Evolutionary conservation across 1,284 basidiomycete genomes (phyloP).

Genomic region (Boletus smithii): DNA sequence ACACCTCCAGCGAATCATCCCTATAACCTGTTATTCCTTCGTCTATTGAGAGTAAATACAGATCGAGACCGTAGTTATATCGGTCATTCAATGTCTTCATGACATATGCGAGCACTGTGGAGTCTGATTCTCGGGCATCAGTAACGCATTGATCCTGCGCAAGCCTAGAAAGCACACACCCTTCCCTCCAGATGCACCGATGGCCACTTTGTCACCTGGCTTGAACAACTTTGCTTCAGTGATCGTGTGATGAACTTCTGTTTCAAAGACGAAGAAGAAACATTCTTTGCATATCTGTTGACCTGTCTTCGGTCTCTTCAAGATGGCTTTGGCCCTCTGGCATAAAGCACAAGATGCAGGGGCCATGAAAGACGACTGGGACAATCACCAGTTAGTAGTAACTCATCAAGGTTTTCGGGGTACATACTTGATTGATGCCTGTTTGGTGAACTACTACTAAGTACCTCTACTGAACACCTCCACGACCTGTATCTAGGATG

Average conservation of each 20-base stretch:
- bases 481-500: conserved; percentile 43
- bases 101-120: conserved; percentile 95
- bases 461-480: no score
- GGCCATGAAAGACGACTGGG: conserved; percentile 46
- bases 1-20: conserved; percentile 93
- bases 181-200: conserved; percentile 98
- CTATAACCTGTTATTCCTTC: conserved; percentile 98
- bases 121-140: conserved; percentile 57
- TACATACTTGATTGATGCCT: no score
- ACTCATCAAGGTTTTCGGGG: no score
- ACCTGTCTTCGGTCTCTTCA: conserved; percentile 95
- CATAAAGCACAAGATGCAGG: conserved; percentile 75
- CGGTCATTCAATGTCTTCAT: conserved; percentile 95
- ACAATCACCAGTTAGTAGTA: no score
- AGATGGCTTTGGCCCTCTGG: conserved; percentile 73
- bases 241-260: conserved; percentile 97
- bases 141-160: background rate
- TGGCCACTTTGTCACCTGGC: conserved; percentile 92
- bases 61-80: conserved; percentile 87
- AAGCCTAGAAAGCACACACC: conserved; percentile 45
- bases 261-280: conserved; percentile 97
- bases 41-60: conserved; percentile 95
- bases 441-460: no score
- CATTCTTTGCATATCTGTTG: conserved; percentile 95
- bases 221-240: conserved; percentile 78